These are phyloP conservation scores for Alternaria triticimaculans DNA, from an alignment of 2,329 filamentous ascomycete genomes.

Conservation along the genomic window DNA sequence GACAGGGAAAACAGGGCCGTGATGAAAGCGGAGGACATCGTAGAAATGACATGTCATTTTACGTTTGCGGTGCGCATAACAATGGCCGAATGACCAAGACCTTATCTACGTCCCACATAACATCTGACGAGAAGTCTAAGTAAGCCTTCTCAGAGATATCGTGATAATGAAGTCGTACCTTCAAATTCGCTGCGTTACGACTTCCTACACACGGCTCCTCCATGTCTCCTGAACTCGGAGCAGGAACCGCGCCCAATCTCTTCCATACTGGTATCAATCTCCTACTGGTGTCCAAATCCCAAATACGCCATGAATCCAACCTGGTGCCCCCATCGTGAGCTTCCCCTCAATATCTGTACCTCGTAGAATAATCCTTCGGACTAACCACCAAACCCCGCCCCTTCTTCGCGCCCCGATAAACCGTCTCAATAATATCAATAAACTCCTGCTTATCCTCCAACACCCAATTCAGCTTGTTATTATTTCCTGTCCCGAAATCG, in stretches of 20 bases:
- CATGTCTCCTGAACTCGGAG: too few species aligned
- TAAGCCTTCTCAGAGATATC: not conserved
- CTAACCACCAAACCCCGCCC: slow-evolving; percentile 94
- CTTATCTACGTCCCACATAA: not conserved
- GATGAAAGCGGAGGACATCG: not conserved
- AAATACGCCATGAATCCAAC: not conserved
- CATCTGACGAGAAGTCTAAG: not conserved
- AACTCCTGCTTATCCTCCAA: slow-evolving; percentile 97
- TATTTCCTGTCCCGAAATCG: slow-evolving; percentile 95
- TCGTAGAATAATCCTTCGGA: slow-evolving; percentile 80
- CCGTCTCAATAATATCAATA: slow-evolving; percentile 97
- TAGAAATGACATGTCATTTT: not conserved
- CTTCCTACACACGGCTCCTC: too few species aligned
- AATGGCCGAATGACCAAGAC: not conserved
- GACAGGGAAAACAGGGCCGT: not conserved
- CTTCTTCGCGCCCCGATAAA: slow-evolving; percentile 98
- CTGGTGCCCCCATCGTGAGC: not conserved
- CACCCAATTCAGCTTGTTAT: slow-evolving; percentile 98
- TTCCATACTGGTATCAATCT: not conserved
- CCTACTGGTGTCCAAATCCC: not conserved
- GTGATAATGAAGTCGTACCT: not conserved
- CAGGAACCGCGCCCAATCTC: not conserved
- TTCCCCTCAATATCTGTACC: slow-evolving; percentile 67
- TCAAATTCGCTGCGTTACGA: not conserved
- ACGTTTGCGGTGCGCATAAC: not conserved